Base-by-base conservation (phyloP, 495 filamentous ascomycete species). In the Penicillium ucsense region DNA sequence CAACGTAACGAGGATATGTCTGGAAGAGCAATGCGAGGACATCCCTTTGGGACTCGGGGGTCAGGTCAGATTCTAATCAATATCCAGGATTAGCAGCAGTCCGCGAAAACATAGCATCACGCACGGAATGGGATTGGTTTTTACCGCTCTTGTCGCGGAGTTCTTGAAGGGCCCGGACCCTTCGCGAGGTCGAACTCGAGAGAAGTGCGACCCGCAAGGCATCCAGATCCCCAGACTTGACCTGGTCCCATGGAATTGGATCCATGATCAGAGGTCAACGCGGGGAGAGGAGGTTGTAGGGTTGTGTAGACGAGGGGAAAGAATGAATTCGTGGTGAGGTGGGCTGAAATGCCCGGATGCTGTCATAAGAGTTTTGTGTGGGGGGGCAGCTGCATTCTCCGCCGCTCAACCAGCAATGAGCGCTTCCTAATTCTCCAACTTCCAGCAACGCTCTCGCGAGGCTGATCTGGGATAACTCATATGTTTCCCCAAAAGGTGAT, bases 1-100 rank as follows among this genome's bases (percentile, higher is more conserved):
- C 92, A 65, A 78, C 64, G 70, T 96, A 98, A 61, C 85, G 82
- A 46, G 88, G 77, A 62, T 94, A 88, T 34, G 88, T 95, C 59
- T 79, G 75, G 68, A 95, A 86, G 34, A 98, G 73, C 27, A 89
- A 65, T 8, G 75, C 75, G 52, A 95, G 71, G 42, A 90, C 46
- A 49, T 62, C 52, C 41, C 64, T 56, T 35, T 55, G 56, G 36
- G 54, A 48, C 49, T 69, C 59, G 7, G 64, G 57, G 9, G 71
- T 56, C 58, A 71, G 34, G 38, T 66, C 64, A 43, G 20, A 62
- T 54, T 31, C 55, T 66, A 70, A 46, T 12, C 8, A 10, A 48
- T 31, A 29, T 48, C 35, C 6, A 42, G 4, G 5, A 32, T 61
- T 31, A 63, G 55, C 35, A 3, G n/a, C 27, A 20, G 4, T 48